Conservation (phyloP, 2,329 filamentous ascomycete genomes). For the Exophiala lecanii-corni region DNA sequence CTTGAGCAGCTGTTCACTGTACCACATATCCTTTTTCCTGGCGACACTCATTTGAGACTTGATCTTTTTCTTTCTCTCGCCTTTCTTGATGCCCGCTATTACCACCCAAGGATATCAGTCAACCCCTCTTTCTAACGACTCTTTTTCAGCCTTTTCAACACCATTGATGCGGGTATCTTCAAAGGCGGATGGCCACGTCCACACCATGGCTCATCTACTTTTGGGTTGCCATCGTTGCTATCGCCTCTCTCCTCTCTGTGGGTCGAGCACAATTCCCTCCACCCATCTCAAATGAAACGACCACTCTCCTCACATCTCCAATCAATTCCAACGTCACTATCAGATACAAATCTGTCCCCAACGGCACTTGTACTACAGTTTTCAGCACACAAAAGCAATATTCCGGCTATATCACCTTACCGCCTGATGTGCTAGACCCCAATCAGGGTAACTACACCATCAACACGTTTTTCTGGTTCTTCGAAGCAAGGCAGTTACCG, state of each 20-base stretch:
- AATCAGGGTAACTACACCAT: constrained; percentile 32
- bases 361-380: constrained; percentile 60
- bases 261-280: constrained; percentile 20
- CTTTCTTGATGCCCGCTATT: too few species aligned
- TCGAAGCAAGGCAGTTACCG: constrained; percentile 39
- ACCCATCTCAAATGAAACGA: constrained; percentile 15
- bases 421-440: constrained; percentile 33
- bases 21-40: too few species aligned
- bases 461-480: constrained; percentile 40
- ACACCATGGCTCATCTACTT: constrained; percentile 12
- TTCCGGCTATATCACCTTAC: constrained; percentile 63
- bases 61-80: too few species aligned
- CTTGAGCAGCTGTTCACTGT: too few species aligned
- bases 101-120: too few species aligned
- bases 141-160: too few species aligned
- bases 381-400: constrained; percentile 64
- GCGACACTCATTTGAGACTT: too few species aligned
- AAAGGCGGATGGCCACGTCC: constrained; percentile 14
- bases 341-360: constrained; percentile 59
- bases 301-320: constrained; percentile 58
- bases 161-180: too few species aligned
- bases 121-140: too few species aligned
- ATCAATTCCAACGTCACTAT: constrained; percentile 59
- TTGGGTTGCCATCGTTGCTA: constrained; percentile 9
- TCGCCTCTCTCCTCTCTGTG: constrained; percentile 2